Base-by-base conservation (phyloP, 768 basidiomycete species). In the Phlebiopsis gigantea region DNA sequence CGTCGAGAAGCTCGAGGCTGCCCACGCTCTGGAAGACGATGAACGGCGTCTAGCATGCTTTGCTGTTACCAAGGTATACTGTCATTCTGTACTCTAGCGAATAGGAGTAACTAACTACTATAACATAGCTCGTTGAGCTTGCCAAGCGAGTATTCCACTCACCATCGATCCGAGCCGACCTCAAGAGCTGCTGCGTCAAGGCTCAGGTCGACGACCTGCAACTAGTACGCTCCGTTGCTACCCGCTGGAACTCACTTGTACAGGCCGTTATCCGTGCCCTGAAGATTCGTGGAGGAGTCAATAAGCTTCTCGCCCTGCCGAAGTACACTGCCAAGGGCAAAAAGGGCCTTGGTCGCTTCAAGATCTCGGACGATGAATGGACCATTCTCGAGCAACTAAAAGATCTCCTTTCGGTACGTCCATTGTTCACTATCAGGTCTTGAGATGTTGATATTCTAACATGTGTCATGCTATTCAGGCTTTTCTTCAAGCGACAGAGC, bases 401-500 rank as follows among this genome's bases (percentile, higher is more conserved):
- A 8, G 65, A 56, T 7, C 50, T 70, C 6, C 61, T 70, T 10
- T 52, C 65, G 44, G 63, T 68, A 52, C 19, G 61, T 62, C 31
- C 48, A 53, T 2, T 19, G 17, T 19, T 17, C 22, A 55, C 22
- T 19, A 21, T 28, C 30, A 21, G 4, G 19, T 57, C 1, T 44
- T 31, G 1, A 22, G 2, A 12, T 44, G 24, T 17, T 28, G 25
- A 1, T 46, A n/a, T 46, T 19, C 1, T 21, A 5, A 17, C 54
- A n/a, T n/a, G n/a, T n/a, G n/a, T n/a, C 19, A 44, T 21, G 42
- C 1, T 48, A 17, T 14, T 57, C 52, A 71, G 68, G 49, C 60
- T 5, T 69, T 69, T 44, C 47, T 62, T 12, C 44, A 46, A 49
- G 68, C 64, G 0, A 71, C 71, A 52, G 59, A 64, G 25, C 21